Evolutionary conservation across 192 early-diverging fungal genomes (phyloP).

Genomic region (Lobosporangium transversale): DNA sequence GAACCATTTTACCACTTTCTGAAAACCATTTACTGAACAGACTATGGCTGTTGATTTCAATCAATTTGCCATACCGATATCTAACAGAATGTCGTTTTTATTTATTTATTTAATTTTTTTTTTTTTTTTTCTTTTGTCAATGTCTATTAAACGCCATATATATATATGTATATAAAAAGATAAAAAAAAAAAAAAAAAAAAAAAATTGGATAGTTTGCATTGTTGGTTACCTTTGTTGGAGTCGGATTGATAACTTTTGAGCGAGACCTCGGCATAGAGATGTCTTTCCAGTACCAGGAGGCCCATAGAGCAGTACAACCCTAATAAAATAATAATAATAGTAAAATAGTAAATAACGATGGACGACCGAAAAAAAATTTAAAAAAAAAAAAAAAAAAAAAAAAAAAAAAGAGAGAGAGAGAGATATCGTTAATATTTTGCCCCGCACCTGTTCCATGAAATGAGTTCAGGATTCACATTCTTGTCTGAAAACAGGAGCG

Average conservation of each 20-base stretch:
- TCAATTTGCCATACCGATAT: constrained; percentile 53
- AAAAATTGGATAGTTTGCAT: background rate
- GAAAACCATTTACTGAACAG: constrained; percentile 83
- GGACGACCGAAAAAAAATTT: background rate
- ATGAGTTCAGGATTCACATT: constrained; percentile 65
- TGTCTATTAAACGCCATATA: background rate
- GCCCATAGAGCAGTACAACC: constrained; percentile 73
- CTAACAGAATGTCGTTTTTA: background rate
- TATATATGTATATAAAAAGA: background rate
- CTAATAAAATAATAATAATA: constrained; percentile 13
- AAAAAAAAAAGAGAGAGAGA: too few species aligned
- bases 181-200: background rate
- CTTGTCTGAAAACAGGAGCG: constrained; percentile 69
- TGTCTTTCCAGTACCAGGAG: constrained; percentile 76
- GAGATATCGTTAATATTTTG: too few species aligned
- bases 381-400: too few species aligned
- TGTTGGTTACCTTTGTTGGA: constrained; percentile 31
- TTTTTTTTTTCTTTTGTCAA: too few species aligned
- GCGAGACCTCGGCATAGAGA: constrained; percentile 73
- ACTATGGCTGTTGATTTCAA: constrained; percentile 80
- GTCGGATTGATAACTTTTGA: constrained; percentile 69
- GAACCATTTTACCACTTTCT: constrained; percentile 75
- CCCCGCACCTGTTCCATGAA: constrained; percentile 64
- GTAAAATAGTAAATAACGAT: too few species aligned
- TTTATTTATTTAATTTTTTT: too few species aligned